Percentiles rank a stretch among this genome's conserved stretches.
These are phyloP conservation scores for Vitis cinerea DNA, from an alignment of 164 flowering plant genomes.

Conservation along the genomic window DNA sequence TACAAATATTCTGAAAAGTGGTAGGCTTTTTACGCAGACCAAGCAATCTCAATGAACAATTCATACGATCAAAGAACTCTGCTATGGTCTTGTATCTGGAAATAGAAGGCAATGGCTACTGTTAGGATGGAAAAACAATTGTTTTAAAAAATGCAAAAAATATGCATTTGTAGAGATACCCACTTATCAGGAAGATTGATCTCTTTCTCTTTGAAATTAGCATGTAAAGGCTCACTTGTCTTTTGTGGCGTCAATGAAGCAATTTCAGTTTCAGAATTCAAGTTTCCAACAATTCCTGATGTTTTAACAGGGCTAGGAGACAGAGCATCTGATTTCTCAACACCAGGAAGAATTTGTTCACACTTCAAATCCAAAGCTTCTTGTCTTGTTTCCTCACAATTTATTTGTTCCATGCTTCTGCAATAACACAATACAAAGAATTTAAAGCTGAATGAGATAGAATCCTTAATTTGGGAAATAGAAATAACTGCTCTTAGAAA, in stretches of 20 bases:
- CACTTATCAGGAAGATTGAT: slow-evolving; percentile 45
- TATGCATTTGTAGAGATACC: slow-evolving; percentile 6
- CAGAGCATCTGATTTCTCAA: slow-evolving; percentile 24
- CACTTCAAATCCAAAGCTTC: slow-evolving; percentile 22
- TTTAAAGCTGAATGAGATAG: no score
- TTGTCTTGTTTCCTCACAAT: slow-evolving; percentile 17
- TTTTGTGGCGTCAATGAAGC: slow-evolving; percentile 51
- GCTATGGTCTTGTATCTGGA: slow-evolving; percentile 32
- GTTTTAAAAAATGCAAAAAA: background rate
- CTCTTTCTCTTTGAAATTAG: slow-evolving; percentile 23
- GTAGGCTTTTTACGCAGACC: slow-evolving; percentile 38
- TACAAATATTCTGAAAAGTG: slow-evolving; percentile 53
- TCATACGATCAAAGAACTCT: slow-evolving; percentile 56
- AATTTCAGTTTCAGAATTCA: slow-evolving; percentile 16
- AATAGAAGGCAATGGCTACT: background rate
- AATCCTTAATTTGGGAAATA: no score
- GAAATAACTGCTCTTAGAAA: no score
- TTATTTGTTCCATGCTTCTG: slow-evolving; percentile 33
- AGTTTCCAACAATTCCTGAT: slow-evolving; percentile 6
- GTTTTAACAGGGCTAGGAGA: slow-evolving; percentile 7
- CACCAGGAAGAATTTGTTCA: slow-evolving; percentile 13
- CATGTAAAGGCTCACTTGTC: slow-evolving; percentile 26
- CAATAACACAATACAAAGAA: background rate
- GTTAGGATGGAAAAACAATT: background rate
- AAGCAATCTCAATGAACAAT: slow-evolving; percentile 64